Evolutionary conservation across 2,329 filamentous ascomycete species (phyloP), one percentile per base, ranked within the genome.

Genomic region (Didymella glomerata): DNA sequence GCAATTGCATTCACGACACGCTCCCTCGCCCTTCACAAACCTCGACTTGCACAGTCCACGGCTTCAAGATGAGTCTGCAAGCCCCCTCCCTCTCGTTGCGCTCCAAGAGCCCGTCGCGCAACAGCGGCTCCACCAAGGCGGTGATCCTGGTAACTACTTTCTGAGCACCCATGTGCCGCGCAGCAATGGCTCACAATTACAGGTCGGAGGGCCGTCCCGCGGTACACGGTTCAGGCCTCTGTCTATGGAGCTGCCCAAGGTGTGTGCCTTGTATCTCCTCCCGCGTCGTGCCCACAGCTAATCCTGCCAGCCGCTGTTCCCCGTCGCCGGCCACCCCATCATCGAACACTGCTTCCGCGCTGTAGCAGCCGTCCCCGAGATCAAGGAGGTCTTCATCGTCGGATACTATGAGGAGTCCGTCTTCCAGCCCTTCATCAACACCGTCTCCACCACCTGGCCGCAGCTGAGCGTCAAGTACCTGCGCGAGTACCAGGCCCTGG

Each of bases 351-450:
- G 93, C 84, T 87, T 99, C 77, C 91, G 90, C 73, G 93, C 95
- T 73, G 86, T 98, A 74, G 88, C 91, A 67, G 96, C 93, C 78
- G 91, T 98, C 61, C 90, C 92, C 72, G 90, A 91, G 74, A 92
- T 99, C 79, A 91, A 93, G 76, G 95, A 99, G 81, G 94, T 99
- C 71, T 93, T 95, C 83, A 89, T 99, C 74, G 96, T 99, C 75
- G 95, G 95, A 75, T 99, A 99, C 86, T 99, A 98, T 80, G 95
- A 99, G 77, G 95, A 98, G 82, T 86, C 88, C 44, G 92, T 98
- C 72, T 97, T 98, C 86, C 91, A 93, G 74, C 93, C 97, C 81
- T 98, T 98, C 82, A 96, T 98, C 84, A 97, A 96, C 81, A 91
- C 96, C 76, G 88, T 93, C 61, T 84, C 88, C 61, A 87, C 87